phyloP scores from a whole-genome alignment of 2,329 filamentous ascomycete species.

The Cladophialophora exuberans region DNA sequence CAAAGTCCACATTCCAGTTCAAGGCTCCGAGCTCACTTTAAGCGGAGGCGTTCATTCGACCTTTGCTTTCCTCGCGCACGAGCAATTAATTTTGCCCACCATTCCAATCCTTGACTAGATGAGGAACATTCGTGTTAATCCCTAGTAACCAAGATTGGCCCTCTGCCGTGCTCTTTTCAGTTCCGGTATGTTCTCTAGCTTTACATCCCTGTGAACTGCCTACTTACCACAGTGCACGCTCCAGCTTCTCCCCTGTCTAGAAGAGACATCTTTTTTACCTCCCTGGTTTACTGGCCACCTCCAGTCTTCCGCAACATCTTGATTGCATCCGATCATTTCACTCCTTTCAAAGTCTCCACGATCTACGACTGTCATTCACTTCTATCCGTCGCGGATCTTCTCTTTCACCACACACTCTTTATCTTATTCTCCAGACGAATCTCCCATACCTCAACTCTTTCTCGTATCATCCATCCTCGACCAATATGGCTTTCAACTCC shows the following conservation, averaged over 20 bases:
- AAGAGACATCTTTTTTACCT: constrained; percentile 23
- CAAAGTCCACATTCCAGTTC: constrained; percentile 39
- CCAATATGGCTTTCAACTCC: constrained; percentile 60
- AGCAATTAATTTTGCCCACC: constrained; percentile 37
- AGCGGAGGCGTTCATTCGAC: constrained; percentile 54
- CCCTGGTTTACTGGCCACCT: constrained; percentile 33
- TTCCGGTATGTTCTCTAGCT: constrained; percentile 24
- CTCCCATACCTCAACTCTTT: constrained; percentile 1
- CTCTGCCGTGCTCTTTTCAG: constrained; percentile 33
- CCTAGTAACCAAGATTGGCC: constrained; percentile 29
- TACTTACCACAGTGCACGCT: constrained; percentile 25
- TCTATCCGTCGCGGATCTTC: constrained; percentile 26
- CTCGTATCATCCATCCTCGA: neutral
- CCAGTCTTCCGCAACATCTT: constrained; percentile 36
- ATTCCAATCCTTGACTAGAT: constrained; percentile 50
- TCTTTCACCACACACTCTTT: neutral
- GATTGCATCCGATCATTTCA: constrained; percentile 31
- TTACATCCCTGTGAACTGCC: constrained; percentile 21
- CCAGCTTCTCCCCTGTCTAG: constrained; percentile 28
- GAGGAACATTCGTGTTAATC: constrained; percentile 43
- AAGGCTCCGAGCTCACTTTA: constrained; percentile 36
- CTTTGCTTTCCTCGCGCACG: constrained; percentile 43
- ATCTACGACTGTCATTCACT: constrained; percentile 34
- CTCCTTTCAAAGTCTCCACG: constrained; percentile 22
- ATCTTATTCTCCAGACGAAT: constrained; percentile 8